phyloP scores from a whole-genome alignment of 371 early-diverging fungal genomes.

The Furculomyces boomerangus region DNA sequence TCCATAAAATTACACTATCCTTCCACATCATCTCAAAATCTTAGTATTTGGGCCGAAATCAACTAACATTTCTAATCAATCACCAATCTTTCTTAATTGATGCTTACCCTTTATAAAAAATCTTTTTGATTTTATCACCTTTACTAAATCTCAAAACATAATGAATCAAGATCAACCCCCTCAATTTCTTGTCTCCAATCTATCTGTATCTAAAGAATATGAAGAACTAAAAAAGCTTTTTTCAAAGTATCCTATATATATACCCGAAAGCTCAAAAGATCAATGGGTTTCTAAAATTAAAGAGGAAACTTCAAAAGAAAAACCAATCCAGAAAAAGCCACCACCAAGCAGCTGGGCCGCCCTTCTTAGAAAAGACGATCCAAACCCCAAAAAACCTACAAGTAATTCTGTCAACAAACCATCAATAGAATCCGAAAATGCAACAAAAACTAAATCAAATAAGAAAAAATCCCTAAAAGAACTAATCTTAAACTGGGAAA shows the following conservation, averaged over 20 bases:
- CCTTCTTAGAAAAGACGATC: constrained; percentile 8
- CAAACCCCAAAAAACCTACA: neutral
- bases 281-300: neutral
- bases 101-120: too few relatives aligned
- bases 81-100: too few relatives aligned
- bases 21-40: too few relatives aligned
- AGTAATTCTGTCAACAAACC: neutral
- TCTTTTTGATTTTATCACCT: too few relatives aligned
- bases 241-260: neutral
- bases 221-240: neutral
- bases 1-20: too few relatives aligned
- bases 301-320: neutral
- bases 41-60: too few relatives aligned
- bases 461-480: constrained; percentile 1
- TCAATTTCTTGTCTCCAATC: too few relatives aligned
- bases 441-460: neutral
- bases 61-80: too few relatives aligned
- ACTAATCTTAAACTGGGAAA: constrained; percentile 19
- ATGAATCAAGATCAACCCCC: too few relatives aligned
- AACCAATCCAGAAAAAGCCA: constrained; percentile 24
- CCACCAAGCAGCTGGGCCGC: constrained; percentile 35
- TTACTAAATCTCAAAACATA: too few relatives aligned
- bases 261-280: neutral
- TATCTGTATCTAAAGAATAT: neutral
- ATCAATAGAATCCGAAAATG: neutral